Base-by-base conservation (phyloP, 2,329 filamentous ascomycete species). In the Cylindrodendrum hubeiense region DNA sequence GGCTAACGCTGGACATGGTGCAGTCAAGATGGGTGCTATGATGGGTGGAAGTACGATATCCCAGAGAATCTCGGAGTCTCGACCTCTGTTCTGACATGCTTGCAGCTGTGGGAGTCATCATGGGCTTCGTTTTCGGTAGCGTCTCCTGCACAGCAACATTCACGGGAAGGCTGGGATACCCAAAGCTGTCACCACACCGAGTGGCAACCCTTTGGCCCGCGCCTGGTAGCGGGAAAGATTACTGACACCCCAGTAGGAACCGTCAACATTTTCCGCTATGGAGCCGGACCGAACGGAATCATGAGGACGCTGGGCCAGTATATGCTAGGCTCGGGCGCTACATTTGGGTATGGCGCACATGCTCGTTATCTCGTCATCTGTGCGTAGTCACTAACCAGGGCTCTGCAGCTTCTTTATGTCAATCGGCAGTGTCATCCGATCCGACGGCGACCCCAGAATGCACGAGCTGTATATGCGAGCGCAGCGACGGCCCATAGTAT, bases 91-190 rank as follows among this genome's bases (percentile, higher is more conserved):
- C 81, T 84, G 73, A 84, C 69, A 19, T 60, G 37, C 15, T 66
- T 55, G 22, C 65, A 98, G 96, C 94, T 81, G 96, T 99, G 67
- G 96, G 96, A 67, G 86, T 93, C 56, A 97, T 97, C 79, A 98
- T 99, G 82, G 96, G 96, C 70, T 98, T 99, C 85, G 97, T 99
- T 76, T 97, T 96, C 75, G 96, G 95, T 97, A 85, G 51, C 54
- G 85, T 75, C 60, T 52, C 39, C 63, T 17, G 51, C 62, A 19
- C 34, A 22, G 37, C 30, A 46, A 46, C 21, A 34, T 56, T n/a
- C 39, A 28, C 28, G 21, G 5, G 26, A 44, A 39, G 44, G 57
- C 26, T 46, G 46, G 39, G 52, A 52, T 41, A 51, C 41, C 37
- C 28, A 52, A 26, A 57, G 37, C 26, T 57, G 26, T 30, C 39